Evolutionary conservation across 768 basidiomycete species (phyloP), one percentile per base, ranked within the genome.

Genomic region (Imleria badia): DNA sequence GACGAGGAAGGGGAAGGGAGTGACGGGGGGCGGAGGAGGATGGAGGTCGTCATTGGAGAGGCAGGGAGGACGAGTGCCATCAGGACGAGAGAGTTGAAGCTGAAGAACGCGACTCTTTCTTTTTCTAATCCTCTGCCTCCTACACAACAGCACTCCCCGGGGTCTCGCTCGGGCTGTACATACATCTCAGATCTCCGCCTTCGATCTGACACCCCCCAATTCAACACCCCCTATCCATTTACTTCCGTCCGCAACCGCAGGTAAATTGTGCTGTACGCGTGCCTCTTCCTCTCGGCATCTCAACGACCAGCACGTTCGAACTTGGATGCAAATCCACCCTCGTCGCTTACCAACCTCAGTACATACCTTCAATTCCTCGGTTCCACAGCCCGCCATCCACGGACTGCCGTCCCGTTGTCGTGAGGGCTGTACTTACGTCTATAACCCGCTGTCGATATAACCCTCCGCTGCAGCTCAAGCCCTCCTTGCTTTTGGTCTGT

Each of bases 101-200:
- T n/a, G 51, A 20, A 12, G 36, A 26, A 26, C 9, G 13, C 29
- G 11, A 33, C 26, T 44, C 53, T 8, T 45, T 29, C 58, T 44
- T 52, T 62, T 57, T 66, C 49, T 60, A 58, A 53, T 34, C 36
- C 11, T 38, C 13, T n/a, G 36, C 36, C 22, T n/a, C 22, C 22
- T 23, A 17, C 59, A 29, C 14, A 31, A 19, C 8, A 22, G 44
- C 56, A 19, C 60, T 66, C 51, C 44, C 52, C 35, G 65, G 65
- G 65, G 65, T 66, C 65, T 36, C 20, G 13, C 26, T 23, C 38
- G 15, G 57, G 60, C 63, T 63, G 60, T 63, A 50, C 12, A n/a
- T 15, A 29, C 53, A 66, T 66, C 62, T 55, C 22, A 48, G 62
- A 66, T 66, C 52, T 4, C 2, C 20, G 17, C 13, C 47, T 30